Conservation (phyloP, 352 stramenopile genomes). For the Globisporangium polare region DNA sequence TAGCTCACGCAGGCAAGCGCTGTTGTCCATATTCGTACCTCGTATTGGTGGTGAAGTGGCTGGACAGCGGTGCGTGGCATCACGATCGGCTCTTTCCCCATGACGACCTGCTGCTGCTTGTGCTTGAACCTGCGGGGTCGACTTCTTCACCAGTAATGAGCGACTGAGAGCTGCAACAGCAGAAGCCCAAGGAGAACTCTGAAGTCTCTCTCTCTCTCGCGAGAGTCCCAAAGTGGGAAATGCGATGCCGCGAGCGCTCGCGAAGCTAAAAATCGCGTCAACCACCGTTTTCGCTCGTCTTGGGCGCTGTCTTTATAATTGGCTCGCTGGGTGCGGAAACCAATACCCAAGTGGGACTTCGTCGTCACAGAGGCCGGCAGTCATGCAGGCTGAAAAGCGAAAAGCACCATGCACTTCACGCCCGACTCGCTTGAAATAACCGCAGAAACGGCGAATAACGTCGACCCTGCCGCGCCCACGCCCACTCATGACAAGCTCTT, state of each 20-base stretch:
- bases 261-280: slow-evolving; percentile 5
- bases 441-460: slow-evolving; percentile 7
- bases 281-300: neutral
- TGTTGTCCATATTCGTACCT: slow-evolving; percentile 10
- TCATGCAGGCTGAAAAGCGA: neutral
- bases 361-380: neutral
- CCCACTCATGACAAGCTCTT: too few species aligned
- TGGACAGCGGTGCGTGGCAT: slow-evolving; percentile 2
- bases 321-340: neutral
- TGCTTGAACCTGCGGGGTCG: neutral
- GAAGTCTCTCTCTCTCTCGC: neutral
- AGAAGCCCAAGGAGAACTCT: neutral
- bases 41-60: slow-evolving; percentile 53
- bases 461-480: neutral
- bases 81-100: slow-evolving; percentile 13
- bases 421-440: slow-evolving; percentile 1
- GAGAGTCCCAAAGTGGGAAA: neutral
- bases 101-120: neutral
- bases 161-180: neutral
- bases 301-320: neutral
- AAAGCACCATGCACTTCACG: neutral
- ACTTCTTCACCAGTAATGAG: slow-evolving; percentile 6
- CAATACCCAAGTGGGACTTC: neutral
- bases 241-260: neutral
- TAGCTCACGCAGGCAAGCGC: neutral